Conservation (phyloP, 129 eudicot genomes). For the Centella asiatica region DNA sequence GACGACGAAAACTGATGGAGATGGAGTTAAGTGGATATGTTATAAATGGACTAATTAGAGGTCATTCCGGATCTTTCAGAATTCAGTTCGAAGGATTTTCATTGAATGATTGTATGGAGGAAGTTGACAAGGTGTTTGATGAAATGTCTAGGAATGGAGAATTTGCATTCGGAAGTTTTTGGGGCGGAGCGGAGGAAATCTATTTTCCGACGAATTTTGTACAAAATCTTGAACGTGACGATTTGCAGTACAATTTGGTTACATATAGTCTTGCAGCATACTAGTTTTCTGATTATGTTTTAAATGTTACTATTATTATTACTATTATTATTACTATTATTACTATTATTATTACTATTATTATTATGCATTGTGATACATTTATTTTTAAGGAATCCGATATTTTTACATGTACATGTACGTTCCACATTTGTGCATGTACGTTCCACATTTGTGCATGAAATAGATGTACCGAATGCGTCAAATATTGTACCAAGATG, state of each 20-base stretch:
- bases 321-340: too few species aligned
- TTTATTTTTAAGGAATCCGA: too few species aligned
- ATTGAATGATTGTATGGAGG: slow-evolving; percentile 48
- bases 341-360: too few species aligned
- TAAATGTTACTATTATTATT: neutral
- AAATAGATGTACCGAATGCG: too few species aligned
- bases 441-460: too few species aligned
- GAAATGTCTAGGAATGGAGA: slow-evolving; percentile 55
- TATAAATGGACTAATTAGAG: slow-evolving; percentile 23
- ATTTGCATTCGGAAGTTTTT: slow-evolving; percentile 90
- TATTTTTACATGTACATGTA: too few species aligned
- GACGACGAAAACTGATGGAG: slow-evolving; percentile 5
- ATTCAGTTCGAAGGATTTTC: slow-evolving; percentile 18
- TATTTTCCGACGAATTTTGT: slow-evolving; percentile 27
- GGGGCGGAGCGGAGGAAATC: slow-evolving; percentile 46
- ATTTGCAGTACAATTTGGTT: slow-evolving; percentile 18
- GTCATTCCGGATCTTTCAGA: slow-evolving; percentile 16
- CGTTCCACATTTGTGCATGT: too few species aligned
- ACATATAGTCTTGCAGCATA: neutral
- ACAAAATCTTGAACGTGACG: slow-evolving; percentile 29
- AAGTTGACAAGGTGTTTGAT: slow-evolving; percentile 59
- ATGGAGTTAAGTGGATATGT: slow-evolving; percentile 18
- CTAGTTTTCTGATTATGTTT: neutral
- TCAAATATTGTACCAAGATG: too few species aligned
- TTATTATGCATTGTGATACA: too few species aligned